Conservation (phyloP, 2,329 filamentous ascomycete genomes). For the Cadophora gregata region DNA sequence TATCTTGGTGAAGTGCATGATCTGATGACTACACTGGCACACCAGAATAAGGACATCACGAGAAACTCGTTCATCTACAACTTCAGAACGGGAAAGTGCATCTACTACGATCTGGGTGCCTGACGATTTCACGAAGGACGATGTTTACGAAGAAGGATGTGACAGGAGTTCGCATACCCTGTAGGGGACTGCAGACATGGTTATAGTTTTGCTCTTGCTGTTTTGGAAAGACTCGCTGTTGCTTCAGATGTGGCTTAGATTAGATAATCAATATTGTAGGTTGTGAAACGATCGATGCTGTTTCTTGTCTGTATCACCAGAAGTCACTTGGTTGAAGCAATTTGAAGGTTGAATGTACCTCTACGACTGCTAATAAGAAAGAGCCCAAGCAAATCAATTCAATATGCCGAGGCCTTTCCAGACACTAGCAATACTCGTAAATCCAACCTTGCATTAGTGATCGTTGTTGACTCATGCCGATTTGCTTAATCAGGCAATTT, state of each 20-base stretch:
- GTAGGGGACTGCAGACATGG: background rate
- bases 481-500: background rate
- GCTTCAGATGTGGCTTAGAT: background rate
- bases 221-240: background rate
- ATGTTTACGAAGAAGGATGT: slow-evolving; percentile 2
- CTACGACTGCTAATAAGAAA: too few species aligned
- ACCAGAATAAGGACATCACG: slow-evolving; percentile 61
- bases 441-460: background rate
- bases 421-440: background rate
- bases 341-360: too few species aligned
- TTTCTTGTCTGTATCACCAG: too few species aligned
- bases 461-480: background rate
- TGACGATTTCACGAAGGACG: slow-evolving; percentile 27
- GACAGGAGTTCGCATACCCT: slow-evolving; percentile 17
- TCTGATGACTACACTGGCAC: slow-evolving; percentile 68
- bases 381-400: too few species aligned
- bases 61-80: slow-evolving; percentile 90
- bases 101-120: slow-evolving; percentile 79
- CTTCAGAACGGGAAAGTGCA: slow-evolving; percentile 81
- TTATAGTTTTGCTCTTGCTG: background rate
- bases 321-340: background rate
- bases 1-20: slow-evolving; percentile 86
- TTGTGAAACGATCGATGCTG: background rate
- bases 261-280: background rate
- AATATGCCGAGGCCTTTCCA: too few species aligned